Evolutionary conservation across 306 rosid species (phyloP).

Genomic region (Glycine latifolia): DNA sequence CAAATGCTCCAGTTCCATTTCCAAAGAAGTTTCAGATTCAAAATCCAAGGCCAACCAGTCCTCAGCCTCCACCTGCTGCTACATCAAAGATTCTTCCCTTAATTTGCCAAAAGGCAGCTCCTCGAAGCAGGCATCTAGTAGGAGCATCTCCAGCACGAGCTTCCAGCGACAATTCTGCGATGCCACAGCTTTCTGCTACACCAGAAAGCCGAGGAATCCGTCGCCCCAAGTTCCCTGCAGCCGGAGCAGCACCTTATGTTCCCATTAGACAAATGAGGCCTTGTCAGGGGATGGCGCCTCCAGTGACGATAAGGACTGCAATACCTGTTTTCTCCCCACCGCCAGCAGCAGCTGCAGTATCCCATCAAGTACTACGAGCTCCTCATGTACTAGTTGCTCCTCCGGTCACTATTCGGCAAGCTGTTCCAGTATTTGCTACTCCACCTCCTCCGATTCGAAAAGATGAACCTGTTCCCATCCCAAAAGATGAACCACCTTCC

Average conservation of each 20-base stretch:
- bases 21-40: constrained; percentile 75
- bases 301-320: constrained; percentile 84
- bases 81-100: constrained; percentile 93
- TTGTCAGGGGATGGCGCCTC: constrained; percentile 89
- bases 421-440: constrained; percentile 80
- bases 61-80: constrained; percentile 72
- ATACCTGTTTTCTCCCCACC: constrained; percentile 89
- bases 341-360: constrained; percentile 60
- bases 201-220: constrained; percentile 63
- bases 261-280: constrained; percentile 85
- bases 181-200: constrained; percentile 46
- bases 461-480: constrained; percentile 45
- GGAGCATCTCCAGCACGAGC: constrained; percentile 39
- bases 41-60: constrained; percentile 85
- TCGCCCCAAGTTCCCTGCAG: constrained; percentile 77
- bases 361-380: constrained; percentile 59
- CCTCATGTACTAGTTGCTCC: constrained; percentile 71
- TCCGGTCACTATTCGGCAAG: constrained; percentile 81
- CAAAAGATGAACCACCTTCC: constrained; percentile 39
- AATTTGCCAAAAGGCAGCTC: constrained; percentile 71
- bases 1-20: constrained; percentile 74
- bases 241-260: constrained; percentile 84
- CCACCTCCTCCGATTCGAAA: constrained; percentile 75
- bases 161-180: constrained; percentile 49
- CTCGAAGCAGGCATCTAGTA: constrained; percentile 57